phyloP scores from a whole-genome alignment of 495 filamentous ascomycete species.

The Aspergillus wentii region DNA sequence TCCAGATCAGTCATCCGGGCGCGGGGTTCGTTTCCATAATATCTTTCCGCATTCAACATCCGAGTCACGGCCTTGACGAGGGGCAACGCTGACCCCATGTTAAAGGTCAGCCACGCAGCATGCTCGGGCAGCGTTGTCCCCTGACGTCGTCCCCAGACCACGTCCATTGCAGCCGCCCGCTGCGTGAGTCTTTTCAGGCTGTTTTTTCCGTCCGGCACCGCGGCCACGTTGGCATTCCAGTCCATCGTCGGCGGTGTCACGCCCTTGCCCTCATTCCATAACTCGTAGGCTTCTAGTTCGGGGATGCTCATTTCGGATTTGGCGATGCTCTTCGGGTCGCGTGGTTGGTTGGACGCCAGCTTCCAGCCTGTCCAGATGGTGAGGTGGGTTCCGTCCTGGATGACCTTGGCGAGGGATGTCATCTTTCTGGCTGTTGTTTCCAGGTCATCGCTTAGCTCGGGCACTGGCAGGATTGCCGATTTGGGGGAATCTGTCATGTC shows the following conservation, averaged over 20 bases:
- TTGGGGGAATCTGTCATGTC: too few species aligned
- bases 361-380: constrained; percentile 13
- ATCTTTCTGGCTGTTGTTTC: constrained; percentile 19
- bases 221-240: constrained; percentile 14
- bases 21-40: constrained; percentile 6
- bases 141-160: constrained; percentile 15
- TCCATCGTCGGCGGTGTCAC: constrained; percentile 13
- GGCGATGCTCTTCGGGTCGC: constrained; percentile 13
- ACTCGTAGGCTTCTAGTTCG: constrained; percentile 16
- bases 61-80: constrained; percentile 22
- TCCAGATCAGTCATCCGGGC: constrained; percentile 12
- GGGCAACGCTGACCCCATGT: constrained; percentile 10
- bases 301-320: constrained; percentile 13
- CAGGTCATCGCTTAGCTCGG: constrained; percentile 16
- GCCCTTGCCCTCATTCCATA: constrained; percentile 13
- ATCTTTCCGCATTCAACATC: constrained; percentile 9
- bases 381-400: constrained; percentile 14
- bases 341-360: constrained; percentile 1
- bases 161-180: constrained; percentile 26
- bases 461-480: constrained; percentile 19
- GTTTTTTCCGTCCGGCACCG: constrained; percentile 8
- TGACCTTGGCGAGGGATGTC: constrained; percentile 12
- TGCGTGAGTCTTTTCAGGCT: constrained; percentile 17
- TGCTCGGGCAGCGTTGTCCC: constrained; percentile 13
- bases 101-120: constrained; percentile 21